Conservation (phyloP, 352 stramenopile genomes). For the Pythium sp. region DNA sequence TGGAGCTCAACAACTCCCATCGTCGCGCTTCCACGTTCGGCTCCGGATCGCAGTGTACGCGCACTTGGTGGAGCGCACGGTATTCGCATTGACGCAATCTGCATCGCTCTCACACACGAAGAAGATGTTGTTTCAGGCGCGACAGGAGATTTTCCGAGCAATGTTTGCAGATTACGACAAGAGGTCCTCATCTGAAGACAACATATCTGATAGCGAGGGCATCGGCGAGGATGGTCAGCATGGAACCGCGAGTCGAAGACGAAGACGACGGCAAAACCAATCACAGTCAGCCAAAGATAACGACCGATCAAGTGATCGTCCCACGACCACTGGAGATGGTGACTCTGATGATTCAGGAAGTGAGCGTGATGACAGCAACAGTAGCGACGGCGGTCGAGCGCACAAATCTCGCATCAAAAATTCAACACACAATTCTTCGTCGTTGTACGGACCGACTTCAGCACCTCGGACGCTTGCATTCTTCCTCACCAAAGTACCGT, state of each 20-base stretch:
- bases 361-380: not conserved
- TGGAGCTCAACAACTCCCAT: not conserved
- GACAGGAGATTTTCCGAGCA: constrained; percentile 41
- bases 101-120: constrained; percentile 26
- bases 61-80: constrained; percentile 38
- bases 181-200: not conserved
- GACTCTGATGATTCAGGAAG: not conserved
- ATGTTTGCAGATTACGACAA: constrained; percentile 49
- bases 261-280: constrained; percentile 1
- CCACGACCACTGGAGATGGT: not conserved
- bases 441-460: constrained; percentile 13
- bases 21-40: constrained; percentile 33
- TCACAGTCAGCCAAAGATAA: not conserved
- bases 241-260: constrained; percentile 1
- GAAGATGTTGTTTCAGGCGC: constrained; percentile 27
- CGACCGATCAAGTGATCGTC: not conserved
- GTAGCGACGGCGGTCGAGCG: not conserved
- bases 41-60: constrained; percentile 45
- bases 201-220: constrained; percentile 5
- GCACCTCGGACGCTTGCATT: constrained; percentile 36
- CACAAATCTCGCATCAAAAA: not conserved
- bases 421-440: not conserved
- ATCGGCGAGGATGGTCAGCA: constrained; percentile 7
- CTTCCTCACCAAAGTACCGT: constrained; percentile 44
- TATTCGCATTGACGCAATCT: constrained; percentile 34